These are phyloP conservation scores for Phytophthora colocasiae DNA, from an alignment of 352 stramenopile species.

Conservation along the genomic window DNA sequence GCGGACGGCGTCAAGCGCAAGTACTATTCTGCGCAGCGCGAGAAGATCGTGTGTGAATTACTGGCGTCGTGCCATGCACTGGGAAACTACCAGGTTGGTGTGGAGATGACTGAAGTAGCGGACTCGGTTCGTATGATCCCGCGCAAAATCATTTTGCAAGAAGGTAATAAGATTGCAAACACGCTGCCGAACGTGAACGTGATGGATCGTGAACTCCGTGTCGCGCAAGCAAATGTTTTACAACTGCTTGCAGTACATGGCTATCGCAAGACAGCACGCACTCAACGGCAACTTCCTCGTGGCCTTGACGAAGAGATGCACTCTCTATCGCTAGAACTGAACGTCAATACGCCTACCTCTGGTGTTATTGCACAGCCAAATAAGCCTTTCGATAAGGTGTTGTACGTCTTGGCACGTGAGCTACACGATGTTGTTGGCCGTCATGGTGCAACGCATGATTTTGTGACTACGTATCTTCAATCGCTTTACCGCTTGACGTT, in stretches of 20 bases:
- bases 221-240: slow-evolving; percentile 70
- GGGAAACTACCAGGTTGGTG: slow-evolving; percentile 72
- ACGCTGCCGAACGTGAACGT: slow-evolving; percentile 50
- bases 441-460: slow-evolving; percentile 67
- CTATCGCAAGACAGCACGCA: slow-evolving; percentile 66
- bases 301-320: slow-evolving; percentile 83
- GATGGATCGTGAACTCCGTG: slow-evolving; percentile 74
- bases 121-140: slow-evolving; percentile 79
- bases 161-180: slow-evolving; percentile 61
- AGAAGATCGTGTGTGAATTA: slow-evolving; percentile 82
- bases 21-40: slow-evolving; percentile 68
- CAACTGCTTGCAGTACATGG: slow-evolving; percentile 65
- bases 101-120: slow-evolving; percentile 53
- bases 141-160: slow-evolving; percentile 72
- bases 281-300: slow-evolving; percentile 66
- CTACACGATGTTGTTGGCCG: slow-evolving; percentile 72
- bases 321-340: slow-evolving; percentile 74
- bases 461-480: slow-evolving; percentile 79
- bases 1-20: slow-evolving; percentile 76
- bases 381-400: slow-evolving; percentile 80
- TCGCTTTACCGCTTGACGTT: slow-evolving; percentile 75
- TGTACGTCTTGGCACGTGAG: slow-evolving; percentile 71
- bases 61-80: slow-evolving; percentile 78
- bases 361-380: slow-evolving; percentile 79
- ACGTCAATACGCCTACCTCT: slow-evolving; percentile 75